A percentile compares a stretch with the other conserved stretches of the same genome.
phyloP scores from a whole-genome alignment of 2,329 filamentous ascomycete genomes.

The Fusarium circinatum region DNA sequence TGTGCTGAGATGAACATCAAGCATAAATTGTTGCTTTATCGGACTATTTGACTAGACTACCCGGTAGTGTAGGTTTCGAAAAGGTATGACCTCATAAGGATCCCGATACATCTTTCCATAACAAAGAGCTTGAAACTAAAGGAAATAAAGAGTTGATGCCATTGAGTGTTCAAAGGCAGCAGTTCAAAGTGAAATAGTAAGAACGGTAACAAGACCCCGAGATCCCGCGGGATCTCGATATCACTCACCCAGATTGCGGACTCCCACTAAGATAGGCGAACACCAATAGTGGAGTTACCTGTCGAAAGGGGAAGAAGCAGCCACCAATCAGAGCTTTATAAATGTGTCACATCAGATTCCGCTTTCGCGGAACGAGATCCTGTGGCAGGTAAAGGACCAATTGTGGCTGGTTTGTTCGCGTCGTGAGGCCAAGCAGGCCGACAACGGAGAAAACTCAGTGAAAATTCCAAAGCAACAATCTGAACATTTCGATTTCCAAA shows the following conservation, averaged over 20 bases:
- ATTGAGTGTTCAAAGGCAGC: accelerated
- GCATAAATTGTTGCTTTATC: accelerated
- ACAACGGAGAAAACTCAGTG: not conserved
- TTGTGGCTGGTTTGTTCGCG: not conserved
- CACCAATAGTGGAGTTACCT: accelerated
- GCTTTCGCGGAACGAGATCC: not conserved
- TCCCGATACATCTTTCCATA: accelerated
- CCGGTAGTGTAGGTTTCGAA: not conserved
- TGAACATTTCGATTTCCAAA: accelerated
- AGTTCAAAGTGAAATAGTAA: accelerated
- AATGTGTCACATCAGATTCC: accelerated
- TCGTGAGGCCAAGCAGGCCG: not conserved
- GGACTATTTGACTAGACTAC: not conserved
- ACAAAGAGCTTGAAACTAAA: too few species aligned
- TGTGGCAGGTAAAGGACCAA: not conserved
- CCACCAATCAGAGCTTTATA: accelerated
- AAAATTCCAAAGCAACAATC: not conserved
- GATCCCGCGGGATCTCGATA: not conserved
- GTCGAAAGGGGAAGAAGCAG: accelerated
- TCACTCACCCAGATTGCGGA: not conserved
- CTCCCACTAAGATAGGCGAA: not conserved
- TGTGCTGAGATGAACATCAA: not conserved
- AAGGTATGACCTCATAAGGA: too few species aligned
- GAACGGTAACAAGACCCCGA: accelerated
- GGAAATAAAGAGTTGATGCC: not conserved